Evolutionary conservation across 2,329 filamentous ascomycete genomes (phyloP).

Genomic region (Neonectria hederae): DNA sequence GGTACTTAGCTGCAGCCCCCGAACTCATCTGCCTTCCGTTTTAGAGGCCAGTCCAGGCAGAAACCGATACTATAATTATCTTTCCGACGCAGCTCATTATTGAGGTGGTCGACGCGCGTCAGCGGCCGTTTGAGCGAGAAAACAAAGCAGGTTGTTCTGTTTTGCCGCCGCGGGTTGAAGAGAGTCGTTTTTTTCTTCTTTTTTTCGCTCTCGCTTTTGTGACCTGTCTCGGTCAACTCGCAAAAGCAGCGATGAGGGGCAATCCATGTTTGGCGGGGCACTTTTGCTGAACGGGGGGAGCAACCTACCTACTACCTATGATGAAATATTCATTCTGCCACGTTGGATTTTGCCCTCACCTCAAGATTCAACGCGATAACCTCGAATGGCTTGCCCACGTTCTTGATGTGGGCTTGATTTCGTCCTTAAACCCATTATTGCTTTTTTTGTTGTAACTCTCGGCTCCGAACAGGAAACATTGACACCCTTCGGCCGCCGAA

Average conservation of each 20-base stretch:
- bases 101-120: constrained; percentile 34
- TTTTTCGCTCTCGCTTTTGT: constrained; percentile 12
- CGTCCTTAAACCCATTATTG: neutral
- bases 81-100: constrained; percentile 16
- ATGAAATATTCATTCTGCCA: constrained; percentile 41
- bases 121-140: constrained; percentile 12
- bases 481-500: constrained; percentile 19
- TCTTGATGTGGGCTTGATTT: neutral
- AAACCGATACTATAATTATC: constrained; percentile 30
- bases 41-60: constrained; percentile 6
- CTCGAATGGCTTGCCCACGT: neutral
- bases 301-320: constrained; percentile 33
- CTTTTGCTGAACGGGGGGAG: constrained; percentile 36
- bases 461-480: constrained; percentile 1
- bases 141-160: constrained; percentile 5
- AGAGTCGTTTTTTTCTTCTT: constrained; percentile 4
- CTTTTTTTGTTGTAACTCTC: neutral
- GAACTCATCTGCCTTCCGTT: constrained; percentile 24
- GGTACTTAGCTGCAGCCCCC: constrained; percentile 27
- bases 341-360: constrained; percentile 27
- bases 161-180: neutral
- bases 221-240: constrained; percentile 25
- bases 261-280: constrained; percentile 65
- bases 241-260: constrained; percentile 73
- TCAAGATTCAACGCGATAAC: constrained; percentile 17